These are phyloP conservation scores for Monoraphidium neglectum DNA, from an alignment of 139 green algal species.

Conservation along the genomic window DNA sequence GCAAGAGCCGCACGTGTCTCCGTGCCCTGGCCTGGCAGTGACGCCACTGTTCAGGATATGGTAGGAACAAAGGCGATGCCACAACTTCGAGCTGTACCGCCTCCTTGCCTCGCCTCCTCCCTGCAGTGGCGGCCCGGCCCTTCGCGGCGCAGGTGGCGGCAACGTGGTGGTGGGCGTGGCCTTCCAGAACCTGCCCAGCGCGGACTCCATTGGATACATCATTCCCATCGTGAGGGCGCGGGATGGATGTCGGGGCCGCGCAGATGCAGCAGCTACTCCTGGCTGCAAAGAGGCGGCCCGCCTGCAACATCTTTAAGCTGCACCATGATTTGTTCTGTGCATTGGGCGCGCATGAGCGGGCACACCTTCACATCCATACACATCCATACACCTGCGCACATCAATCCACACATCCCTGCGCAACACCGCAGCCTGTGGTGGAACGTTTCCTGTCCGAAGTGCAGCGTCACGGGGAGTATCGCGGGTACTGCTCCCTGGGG, in stretches of 20 bases:
- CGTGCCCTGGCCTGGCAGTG: neutral
- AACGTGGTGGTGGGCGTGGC: slow-evolving; percentile 61
- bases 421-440: slow-evolving; percentile 10
- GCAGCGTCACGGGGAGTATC: slow-evolving; percentile 17
- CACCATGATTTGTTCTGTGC: too few relatives aligned
- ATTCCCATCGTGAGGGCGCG: slow-evolving; percentile 37
- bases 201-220: slow-evolving; percentile 78
- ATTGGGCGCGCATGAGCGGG: too few relatives aligned
- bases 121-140: slow-evolving; percentile 50
- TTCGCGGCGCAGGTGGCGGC: slow-evolving; percentile 28
- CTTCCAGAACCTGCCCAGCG: slow-evolving; percentile 70
- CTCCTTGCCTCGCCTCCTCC: too few relatives aligned
- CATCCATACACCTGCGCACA: neutral
- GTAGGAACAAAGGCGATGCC: neutral
- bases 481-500: slow-evolving; percentile 67
- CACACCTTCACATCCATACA: too few relatives aligned
- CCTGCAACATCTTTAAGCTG: too few relatives aligned
- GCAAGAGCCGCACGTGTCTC: neutral
- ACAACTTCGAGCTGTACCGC: neutral
- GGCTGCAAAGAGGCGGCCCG: too few relatives aligned
- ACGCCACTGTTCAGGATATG: neutral
- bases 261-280: too few relatives aligned
- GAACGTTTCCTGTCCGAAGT: slow-evolving; percentile 16
- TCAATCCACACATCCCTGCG: slow-evolving; percentile 29
- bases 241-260: too few relatives aligned